Evolutionary conservation across 1,284 basidiomycete species (phyloP), one percentile per base, ranked within the genome.

Genomic region (Melampsora americana): DNA sequence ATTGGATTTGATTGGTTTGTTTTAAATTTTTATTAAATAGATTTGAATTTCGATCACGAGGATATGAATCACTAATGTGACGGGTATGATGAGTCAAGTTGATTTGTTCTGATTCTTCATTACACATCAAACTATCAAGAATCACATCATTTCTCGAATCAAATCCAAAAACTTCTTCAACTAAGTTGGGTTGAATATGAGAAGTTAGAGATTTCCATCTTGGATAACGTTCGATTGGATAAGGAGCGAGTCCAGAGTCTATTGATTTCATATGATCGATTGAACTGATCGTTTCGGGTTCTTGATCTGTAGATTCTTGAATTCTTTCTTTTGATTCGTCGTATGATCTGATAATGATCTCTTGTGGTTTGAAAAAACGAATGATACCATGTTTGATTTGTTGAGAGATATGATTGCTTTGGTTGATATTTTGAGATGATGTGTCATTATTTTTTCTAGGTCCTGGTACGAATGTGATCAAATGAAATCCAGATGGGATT

Each of bases 191-290:
- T 0, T 62, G 66, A 6, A 74, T 68, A 14, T 35, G 28, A 60
- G 42, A 56, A 1, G 64, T 74, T 28, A 67, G 30, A 30, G 39
- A 23, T 44, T 61, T 67, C 72, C 72, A 74, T 26, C n/a, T 11
- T 16, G 65, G 39, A 60, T 74, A 74, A 16, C 60, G 20, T 28
- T 66, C 35, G 28, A 67, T 28, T 11, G 64, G 48, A 35, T 35
- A 67, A 23, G 72, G 65, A 39, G 65, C 72, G 2, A 73, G 32
- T 35, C 56, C 32, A 14, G 46, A 56, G 28, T 66, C 70, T 48
- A 73, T 66, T 11, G 62, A 66, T 39, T 73, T 66, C 48, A 73
- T 66, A 44, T 73, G 65, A 73, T 73, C 46, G 2, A 65, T 11
- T 20, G 70, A 66, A n/a, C 44, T 66, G 48, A 66, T 73, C 9